Base-by-base conservation (phyloP, 805 yeast species). In the Kazachstania africana region DNA sequence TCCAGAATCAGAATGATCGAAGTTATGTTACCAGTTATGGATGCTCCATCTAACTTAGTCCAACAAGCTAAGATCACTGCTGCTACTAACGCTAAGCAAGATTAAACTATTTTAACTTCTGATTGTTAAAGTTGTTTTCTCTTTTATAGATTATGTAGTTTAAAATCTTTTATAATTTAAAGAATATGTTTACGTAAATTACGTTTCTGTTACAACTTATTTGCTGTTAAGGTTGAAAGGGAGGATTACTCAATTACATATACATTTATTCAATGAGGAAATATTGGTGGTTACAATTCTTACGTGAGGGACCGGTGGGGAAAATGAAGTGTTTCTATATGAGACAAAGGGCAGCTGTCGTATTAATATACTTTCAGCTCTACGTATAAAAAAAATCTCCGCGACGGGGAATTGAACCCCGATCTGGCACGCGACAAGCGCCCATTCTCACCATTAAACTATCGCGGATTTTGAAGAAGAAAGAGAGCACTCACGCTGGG, bases 61-160 rank as follows among this genome's bases (percentile, higher is more conserved):
- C 68, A 65, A 52, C 84, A 76, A 63, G 83, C 81, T 35, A 66
- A 74, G 57, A 60, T 75, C 47, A 65, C 76, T 33, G 74, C 73
- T 39, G 48, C 62, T 36, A 58, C 58, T 42, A 69, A 68, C 52
- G 60, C 59, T 34, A 55, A 53, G 47, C 55, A 53, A 44, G 40
- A 37, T 37, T 47, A 42, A 42, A 33, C 33, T 17, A 20, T 16
- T 25, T 36, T 20, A 16, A 32, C 27, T n/a, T 8, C 12, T 5
- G 16, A 25, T 20, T 31, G 29, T 24, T 26, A 5, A 18, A 24
- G 24, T 19, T 25, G 15, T 15, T 16, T 29, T 28, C 28, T 26
- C 30, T 28, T 30, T 35, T 26, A 20, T 25, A 24, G 12, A 23
- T 23, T 24, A 25, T 25, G n/a, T n/a, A n/a, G n/a, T n/a, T n/a